Base-by-base conservation (phyloP, 176 grass and related monocot species). In the Zizania latifolia region DNA sequence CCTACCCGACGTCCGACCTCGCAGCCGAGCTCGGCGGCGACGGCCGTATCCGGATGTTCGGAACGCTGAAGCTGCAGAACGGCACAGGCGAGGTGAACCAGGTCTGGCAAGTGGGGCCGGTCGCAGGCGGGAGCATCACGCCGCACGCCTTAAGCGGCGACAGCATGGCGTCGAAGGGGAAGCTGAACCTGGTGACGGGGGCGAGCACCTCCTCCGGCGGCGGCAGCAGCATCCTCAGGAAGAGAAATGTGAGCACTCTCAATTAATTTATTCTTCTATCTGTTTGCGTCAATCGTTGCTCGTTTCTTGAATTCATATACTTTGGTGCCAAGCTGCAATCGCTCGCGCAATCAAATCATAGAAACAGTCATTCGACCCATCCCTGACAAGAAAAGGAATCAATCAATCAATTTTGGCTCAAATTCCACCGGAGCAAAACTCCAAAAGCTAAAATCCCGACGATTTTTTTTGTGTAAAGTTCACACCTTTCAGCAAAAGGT, bases 241-340 rank as follows among this genome's bases (percentile, higher is more conserved):
- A 87, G 48, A 93, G 66, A 53, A 91, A 97, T 85, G 93, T 97
- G 77, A 93, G 93, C 60, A 13, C 11, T 48, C 35, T 11, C 6
- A 10, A n/a, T 8, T n/a, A n/a, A n/a, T n/a, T n/a, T n/a, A n/a
- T n/a, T n/a, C n/a, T 3, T 40, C 70, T 50, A 37, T 37, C 46
- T 53, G 19, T 65, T 79, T 24, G 38, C 53, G 1, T 28, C 15
- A 5, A 11, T 24, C 34, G 39, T 78, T 21, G 1, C 28, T 82
- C 26, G 15, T 57, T 31, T 48, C 19, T 75, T 70, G 1, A 62
- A 64, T 62, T 66, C 11, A 9, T 36, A 54, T 35, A 19, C 15
- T 31, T 36, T 35, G 3, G 48, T 36, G 51, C 29, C 54, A 9
- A 3, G 39, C 50, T 59, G 22, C 69, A 62, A 37, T 65, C 3